Evolutionary conservation across 23 red algal species (phyloP).

Genomic region (Gracilariopsis chorda): DNA sequence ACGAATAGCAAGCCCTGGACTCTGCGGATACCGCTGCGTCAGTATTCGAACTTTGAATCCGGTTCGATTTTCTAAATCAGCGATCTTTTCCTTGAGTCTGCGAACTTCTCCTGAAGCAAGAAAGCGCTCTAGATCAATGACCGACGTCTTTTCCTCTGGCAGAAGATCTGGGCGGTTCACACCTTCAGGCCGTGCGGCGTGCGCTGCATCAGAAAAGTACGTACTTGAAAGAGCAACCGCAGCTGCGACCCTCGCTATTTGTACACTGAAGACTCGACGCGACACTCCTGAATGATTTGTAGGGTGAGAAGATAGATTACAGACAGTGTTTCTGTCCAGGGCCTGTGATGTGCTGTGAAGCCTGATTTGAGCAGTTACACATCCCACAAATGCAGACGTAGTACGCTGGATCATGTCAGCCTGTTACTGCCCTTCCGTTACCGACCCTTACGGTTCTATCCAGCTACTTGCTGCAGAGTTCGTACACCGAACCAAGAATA

Average conservation of each 20-base stretch:
- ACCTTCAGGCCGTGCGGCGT: constrained; percentile 65
- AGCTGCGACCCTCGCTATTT: neutral
- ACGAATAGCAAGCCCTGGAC: constrained; percentile 85
- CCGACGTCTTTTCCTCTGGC: constrained; percentile 26
- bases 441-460: too few species aligned
- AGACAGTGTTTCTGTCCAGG: too few species aligned
- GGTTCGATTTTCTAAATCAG: constrained; percentile 60
- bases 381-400: too few species aligned
- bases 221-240: neutral
- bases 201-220: neutral
- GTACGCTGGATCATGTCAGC: too few species aligned
- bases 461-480: too few species aligned
- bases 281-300: too few species aligned
- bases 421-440: too few species aligned
- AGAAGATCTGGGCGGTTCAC: constrained; percentile 85
- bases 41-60: constrained; percentile 92
- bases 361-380: too few species aligned
- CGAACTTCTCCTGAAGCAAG: constrained; percentile 66
- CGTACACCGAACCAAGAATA: too few species aligned
- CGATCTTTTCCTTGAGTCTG: constrained; percentile 51
- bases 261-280: neutral
- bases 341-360: too few species aligned
- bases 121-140: constrained; percentile 90
- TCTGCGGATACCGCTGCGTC: constrained; percentile 92
- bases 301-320: too few species aligned